These are phyloP conservation scores for Solanum peruvianum DNA, from an alignment of 257 asterid genomes.

Conservation along the genomic window DNA sequence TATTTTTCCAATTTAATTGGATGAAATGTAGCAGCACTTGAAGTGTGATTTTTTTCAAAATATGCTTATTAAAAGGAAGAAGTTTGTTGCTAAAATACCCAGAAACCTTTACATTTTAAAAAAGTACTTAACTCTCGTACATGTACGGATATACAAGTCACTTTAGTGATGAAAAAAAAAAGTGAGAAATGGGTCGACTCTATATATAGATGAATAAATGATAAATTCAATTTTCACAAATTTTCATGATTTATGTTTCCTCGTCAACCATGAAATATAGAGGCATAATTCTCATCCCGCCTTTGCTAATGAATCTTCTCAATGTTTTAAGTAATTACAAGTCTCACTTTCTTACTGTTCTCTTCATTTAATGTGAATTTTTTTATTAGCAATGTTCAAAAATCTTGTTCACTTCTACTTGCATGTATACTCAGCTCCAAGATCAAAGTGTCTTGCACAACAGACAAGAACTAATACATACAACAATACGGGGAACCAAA, in stretches of 20 bases:
- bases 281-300: not conserved
- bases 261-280: not conserved
- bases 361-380: not conserved
- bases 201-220: too few relatives aligned
- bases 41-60: too few relatives aligned
- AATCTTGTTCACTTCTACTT: not conserved
- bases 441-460: not conserved
- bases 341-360: not conserved
- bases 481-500: not conserved
- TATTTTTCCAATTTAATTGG: not conserved
- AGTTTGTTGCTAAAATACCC: not conserved
- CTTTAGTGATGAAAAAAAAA: too few relatives aligned
- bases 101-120: not conserved
- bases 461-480: not conserved
- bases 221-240: too few relatives aligned
- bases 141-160: not conserved
- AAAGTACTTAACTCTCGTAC: not conserved
- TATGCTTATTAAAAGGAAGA: not conserved
- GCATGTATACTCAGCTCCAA: not conserved
- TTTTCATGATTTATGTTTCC: not conserved
- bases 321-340: not conserved
- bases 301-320: not conserved
- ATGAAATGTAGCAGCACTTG: not conserved
- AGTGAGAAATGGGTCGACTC: not conserved
- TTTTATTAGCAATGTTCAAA: not conserved